Evolutionary conservation across 2,329 filamentous ascomycete genomes (phyloP).

Genomic region (Sphaceloma murrayae): DNA sequence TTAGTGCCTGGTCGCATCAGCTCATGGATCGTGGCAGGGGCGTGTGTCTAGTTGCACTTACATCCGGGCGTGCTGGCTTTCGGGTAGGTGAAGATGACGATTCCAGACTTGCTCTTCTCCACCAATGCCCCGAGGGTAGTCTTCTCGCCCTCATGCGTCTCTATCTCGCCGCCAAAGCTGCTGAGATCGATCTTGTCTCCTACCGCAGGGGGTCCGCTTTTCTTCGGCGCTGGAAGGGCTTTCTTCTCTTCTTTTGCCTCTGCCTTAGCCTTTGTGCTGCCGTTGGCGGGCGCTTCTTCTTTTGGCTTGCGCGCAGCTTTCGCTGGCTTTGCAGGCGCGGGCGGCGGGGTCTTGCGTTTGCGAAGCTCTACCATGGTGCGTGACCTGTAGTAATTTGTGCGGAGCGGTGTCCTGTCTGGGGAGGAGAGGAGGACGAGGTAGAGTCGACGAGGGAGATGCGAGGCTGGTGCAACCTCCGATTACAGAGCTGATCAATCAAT

Average conservation of each 20-base stretch:
- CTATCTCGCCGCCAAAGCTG: constrained; percentile 57
- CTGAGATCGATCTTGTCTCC: constrained; percentile 47
- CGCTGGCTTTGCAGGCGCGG: constrained; percentile 38
- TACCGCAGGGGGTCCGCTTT: constrained; percentile 28
- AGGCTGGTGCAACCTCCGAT: no score
- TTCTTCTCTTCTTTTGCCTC: constrained; percentile 22
- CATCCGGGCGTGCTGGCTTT: constrained; percentile 91
- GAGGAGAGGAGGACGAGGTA: no score
- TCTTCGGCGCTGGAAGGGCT: constrained; percentile 16
- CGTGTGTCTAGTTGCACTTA: constrained; percentile 54
- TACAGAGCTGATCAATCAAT: constrained; percentile 1
- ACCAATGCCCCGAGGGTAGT: constrained; percentile 73
- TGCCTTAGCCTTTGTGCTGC: constrained; percentile 25
- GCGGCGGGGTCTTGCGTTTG: constrained; percentile 51
- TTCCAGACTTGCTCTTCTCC: constrained; percentile 70
- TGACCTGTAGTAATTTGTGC: neutral
- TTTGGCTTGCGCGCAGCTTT: constrained; percentile 37
- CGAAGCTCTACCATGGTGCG: constrained; percentile 48
- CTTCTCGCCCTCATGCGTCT: constrained; percentile 74
- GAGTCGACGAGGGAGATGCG: no score
- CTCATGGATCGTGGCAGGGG: no score
- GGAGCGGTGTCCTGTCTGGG: no score
- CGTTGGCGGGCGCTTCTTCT: constrained; percentile 22
- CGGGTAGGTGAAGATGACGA: constrained; percentile 92
- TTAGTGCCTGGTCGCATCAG: constrained; percentile 61